phyloP scores from a whole-genome alignment of 2,329 filamentous ascomycete genomes.

The Aspergillus transmontanensis region DNA sequence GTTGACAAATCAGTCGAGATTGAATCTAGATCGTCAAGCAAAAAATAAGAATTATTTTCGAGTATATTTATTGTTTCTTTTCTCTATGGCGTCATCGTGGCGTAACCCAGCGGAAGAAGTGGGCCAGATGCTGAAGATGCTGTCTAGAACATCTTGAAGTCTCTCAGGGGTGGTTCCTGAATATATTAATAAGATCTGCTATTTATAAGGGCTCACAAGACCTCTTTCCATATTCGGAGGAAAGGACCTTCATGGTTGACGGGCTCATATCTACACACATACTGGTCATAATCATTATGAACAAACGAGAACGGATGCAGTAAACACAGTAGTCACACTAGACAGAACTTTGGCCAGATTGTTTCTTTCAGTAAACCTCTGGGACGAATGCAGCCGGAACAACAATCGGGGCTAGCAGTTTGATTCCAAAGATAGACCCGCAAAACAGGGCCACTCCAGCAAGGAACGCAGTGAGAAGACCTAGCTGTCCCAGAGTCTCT shows the following conservation, averaged over 20 bases:
- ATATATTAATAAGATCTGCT: not conserved
- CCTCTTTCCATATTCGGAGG: not conserved
- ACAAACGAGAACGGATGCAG: not conserved
- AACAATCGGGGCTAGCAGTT: slow-evolving; percentile 8
- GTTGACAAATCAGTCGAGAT: not conserved
- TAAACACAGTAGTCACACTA: not conserved
- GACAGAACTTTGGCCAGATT: not conserved
- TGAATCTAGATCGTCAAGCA: not conserved
- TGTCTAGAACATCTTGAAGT: not conserved
- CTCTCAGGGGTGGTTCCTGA: not conserved
- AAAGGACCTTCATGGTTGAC: not conserved
- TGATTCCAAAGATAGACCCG: slow-evolving; percentile 11
- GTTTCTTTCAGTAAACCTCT: not conserved
- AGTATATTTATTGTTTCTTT: not conserved
- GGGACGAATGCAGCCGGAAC: not conserved
- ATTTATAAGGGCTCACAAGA: not conserved
- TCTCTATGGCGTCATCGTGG: slow-evolving; percentile 14
- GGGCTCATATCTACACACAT: not conserved
- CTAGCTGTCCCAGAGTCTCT: slow-evolving; percentile 28
- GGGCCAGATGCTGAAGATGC: not conserved
- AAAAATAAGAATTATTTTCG: not conserved
- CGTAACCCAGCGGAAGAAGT: not conserved
- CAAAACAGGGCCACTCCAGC: slow-evolving; percentile 12
- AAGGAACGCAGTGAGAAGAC: slow-evolving; percentile 26
- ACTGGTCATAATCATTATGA: not conserved